Evolutionary conservation across 208 protist genomes (phyloP).

Genomic region (Trypanosoma mega): DNA sequence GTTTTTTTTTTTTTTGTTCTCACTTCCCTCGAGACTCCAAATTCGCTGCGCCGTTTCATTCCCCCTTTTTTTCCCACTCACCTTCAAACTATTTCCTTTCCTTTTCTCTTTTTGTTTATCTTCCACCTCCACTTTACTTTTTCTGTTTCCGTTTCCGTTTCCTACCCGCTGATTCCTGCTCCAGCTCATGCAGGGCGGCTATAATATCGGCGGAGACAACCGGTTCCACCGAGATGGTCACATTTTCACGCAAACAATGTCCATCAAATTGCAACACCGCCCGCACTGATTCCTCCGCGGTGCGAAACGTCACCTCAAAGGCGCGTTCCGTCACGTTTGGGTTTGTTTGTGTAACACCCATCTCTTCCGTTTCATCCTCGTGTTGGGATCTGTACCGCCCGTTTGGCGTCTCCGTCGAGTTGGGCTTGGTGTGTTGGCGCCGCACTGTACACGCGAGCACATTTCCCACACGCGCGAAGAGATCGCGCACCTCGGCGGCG

Average conservation of each 20-base stretch:
- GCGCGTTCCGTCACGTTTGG: slow-evolving; percentile 19
- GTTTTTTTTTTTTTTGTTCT: not conserved
- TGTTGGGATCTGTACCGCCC: slow-evolving; percentile 30
- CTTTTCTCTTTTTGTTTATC: not conserved
- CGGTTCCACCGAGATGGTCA: slow-evolving; percentile 54
- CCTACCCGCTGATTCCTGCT: slow-evolving; percentile 25
- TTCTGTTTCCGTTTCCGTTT: not conserved
- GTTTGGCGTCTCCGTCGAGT: not conserved
- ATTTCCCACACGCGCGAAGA: slow-evolving; percentile 36
- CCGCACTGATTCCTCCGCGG: slow-evolving; percentile 40
- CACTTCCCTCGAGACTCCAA: too few species aligned
- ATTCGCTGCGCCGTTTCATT: too few species aligned
- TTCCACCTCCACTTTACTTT: not conserved
- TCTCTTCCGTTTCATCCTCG: slow-evolving; percentile 1
- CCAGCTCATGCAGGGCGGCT: slow-evolving; percentile 32
- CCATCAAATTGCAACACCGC: slow-evolving; percentile 50
- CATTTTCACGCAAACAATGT: slow-evolving; percentile 1
- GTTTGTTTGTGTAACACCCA: not conserved
- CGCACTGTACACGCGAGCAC: slow-evolving; percentile 65
- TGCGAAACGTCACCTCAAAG: slow-evolving; percentile 73
- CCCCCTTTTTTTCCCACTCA: too few species aligned
- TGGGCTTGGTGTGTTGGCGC: slow-evolving; percentile 9
- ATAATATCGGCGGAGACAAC: slow-evolving; percentile 67
- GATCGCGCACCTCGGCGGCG: slow-evolving; percentile 55
- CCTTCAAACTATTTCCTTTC: not conserved